Evolutionary conservation across 2,329 filamentous ascomycete species (phyloP).

Genomic region (Fusarium dimerum): DNA sequence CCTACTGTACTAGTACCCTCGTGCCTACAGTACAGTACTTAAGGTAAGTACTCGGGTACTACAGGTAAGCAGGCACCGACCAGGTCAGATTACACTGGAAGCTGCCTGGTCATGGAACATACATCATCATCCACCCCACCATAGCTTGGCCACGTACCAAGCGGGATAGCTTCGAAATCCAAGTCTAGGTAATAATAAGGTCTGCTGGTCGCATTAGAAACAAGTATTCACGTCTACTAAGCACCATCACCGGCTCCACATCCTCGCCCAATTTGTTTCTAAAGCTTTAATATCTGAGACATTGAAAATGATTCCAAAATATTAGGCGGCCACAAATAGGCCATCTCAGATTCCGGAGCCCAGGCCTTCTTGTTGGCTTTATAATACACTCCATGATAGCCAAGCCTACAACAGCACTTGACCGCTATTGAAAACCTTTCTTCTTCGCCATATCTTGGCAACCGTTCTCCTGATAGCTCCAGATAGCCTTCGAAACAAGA

Average conservation of each 20-base stretch:
- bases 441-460: neutral
- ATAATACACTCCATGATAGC: constrained; percentile 7
- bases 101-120: neutral
- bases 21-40: too few relatives aligned
- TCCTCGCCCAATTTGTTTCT: too few relatives aligned
- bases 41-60: too few relatives aligned
- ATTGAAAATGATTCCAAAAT: neutral
- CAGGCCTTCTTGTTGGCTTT: neutral
- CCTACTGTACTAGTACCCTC: too few relatives aligned
- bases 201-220: too few relatives aligned
- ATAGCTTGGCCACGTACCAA: neutral
- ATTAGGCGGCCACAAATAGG: neutral
- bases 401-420: constrained; percentile 8
- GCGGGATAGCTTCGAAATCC: too few relatives aligned
- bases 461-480: constrained; percentile 29
- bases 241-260: too few relatives aligned
- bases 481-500: constrained; percentile 30
- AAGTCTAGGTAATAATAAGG: too few relatives aligned
- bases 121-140: neutral
- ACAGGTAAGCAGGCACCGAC: too few relatives aligned
- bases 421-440: constrained; percentile 8
- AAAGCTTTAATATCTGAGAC: too few relatives aligned
- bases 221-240: too few relatives aligned
- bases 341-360: neutral
- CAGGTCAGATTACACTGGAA: too few relatives aligned